Evolutionary conservation across 139 green algal species (phyloP), one percentile per base, ranked within the genome.

Genomic region (Coccomyxa sp.): DNA sequence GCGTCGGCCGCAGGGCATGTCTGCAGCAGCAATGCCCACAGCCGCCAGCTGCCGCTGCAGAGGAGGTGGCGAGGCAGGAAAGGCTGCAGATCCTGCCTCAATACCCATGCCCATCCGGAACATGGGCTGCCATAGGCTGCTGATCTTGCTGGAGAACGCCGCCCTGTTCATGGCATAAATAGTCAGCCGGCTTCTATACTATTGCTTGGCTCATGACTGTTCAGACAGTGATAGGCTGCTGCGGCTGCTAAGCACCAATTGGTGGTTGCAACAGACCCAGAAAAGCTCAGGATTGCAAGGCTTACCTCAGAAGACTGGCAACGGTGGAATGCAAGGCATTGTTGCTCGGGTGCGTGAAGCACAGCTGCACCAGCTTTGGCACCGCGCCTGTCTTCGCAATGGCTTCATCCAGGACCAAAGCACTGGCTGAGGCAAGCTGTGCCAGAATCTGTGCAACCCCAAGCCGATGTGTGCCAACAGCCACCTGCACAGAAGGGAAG

Each of bases 401-500:
- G 18, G 64, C 44, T 18, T 29, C 39, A n/a, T 78, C 74, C 34
- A 68, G 35, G 10, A 71, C 74, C 24, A 33, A n/a, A 29, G 39
- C 44, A 35, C 36, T 36, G 31, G 55, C 69, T 8, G 36, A 9
- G 5, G 55, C 75, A 27, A 79, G 55, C 55, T 58, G 75, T 27
- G 55, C 55, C 5, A 73, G 16, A 9, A 79, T 36, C 1, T 33
- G 40, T 38, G 75, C 75, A 27, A 54, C 55, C 22, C 36, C 55
- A 33, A 69, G 55, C 55, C 69, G 10, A n/a, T 79, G 75, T 2
- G 36, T 69, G 34, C 75, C 75, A 0, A 68, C 75, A 39, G 75
- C 38, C 27, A 34, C 75, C 75, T 79, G 40, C 75, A 74, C 74
- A 79, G 7, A 55, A n/a, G n/a, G n/a, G n/a, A n/a, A n/a, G n/a